Evolutionary conservation across 1,284 basidiomycete genomes (phyloP).

Genomic region (Schizophyllum amplum): DNA sequence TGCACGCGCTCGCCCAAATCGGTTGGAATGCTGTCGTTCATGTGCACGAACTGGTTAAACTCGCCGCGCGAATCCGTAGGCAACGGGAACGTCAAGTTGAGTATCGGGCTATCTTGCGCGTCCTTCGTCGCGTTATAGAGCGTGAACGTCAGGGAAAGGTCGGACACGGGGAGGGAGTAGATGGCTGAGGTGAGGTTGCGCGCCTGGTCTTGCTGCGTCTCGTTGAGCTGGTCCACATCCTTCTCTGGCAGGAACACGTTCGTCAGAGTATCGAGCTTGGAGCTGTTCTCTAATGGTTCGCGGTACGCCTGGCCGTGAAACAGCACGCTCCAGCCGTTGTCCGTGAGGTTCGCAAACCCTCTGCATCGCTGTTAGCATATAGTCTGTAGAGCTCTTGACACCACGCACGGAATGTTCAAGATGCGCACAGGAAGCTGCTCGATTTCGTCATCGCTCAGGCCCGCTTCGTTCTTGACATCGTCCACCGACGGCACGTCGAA

Average conservation of each 20-base stretch:
- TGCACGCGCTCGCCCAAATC: neutral
- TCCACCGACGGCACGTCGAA: slow-evolving; percentile 8
- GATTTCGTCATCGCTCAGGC: slow-evolving; percentile 5
- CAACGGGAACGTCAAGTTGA: slow-evolving; percentile 6
- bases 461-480: slow-evolving; percentile 7
- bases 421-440: slow-evolving; percentile 8
- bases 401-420: slow-evolving; percentile 10
- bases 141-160: slow-evolving; percentile 7
- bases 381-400: neutral
- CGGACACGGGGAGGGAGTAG: slow-evolving; percentile 6
- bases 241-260: slow-evolving; percentile 10
- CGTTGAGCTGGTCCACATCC: slow-evolving; percentile 4
- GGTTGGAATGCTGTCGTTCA: neutral
- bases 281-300: slow-evolving; percentile 8
- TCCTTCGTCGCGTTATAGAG: neutral
- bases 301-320: slow-evolving; percentile 11
- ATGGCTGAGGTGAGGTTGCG: slow-evolving; percentile 11
- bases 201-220: slow-evolving; percentile 6
- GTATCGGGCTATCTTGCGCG: slow-evolving; percentile 6
- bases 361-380: neutral
- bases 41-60: slow-evolving; percentile 3
- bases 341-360: slow-evolving; percentile 8
- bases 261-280: slow-evolving; percentile 7
- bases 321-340: slow-evolving; percentile 8
- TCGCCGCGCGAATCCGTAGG: slow-evolving; percentile 1